Percentiles rank a stretch among this genome's conserved stretches.
Conservation (phyloP, 768 basidiomycete genomes). For the Boletellus sp. region DNA sequence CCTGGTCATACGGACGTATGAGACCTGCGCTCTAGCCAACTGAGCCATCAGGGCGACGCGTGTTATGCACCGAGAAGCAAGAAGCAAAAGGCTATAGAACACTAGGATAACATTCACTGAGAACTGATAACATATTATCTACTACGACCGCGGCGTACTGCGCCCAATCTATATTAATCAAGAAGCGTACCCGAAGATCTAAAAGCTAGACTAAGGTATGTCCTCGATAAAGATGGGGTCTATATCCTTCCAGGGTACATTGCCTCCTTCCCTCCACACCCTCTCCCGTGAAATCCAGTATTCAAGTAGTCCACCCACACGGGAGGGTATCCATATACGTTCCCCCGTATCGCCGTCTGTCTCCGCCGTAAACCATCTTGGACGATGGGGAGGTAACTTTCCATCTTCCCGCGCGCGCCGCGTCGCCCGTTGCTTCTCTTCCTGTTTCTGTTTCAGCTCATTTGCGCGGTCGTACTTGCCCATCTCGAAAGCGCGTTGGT, state of each 20-base stretch:
- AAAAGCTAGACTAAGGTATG: slow-evolving; percentile 10
- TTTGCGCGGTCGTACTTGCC: slow-evolving; percentile 85
- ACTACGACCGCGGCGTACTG: too few relatives aligned
- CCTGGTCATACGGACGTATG: slow-evolving; percentile 39
- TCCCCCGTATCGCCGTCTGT: slow-evolving; percentile 89
- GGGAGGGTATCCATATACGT: slow-evolving; percentile 75
- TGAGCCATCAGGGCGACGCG: slow-evolving; percentile 46
- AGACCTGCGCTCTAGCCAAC: slow-evolving; percentile 56
- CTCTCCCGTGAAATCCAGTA: slow-evolving; percentile 83
- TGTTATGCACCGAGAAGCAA: too few relatives aligned
- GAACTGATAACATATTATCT: too few relatives aligned
- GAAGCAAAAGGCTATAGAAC: too few relatives aligned
- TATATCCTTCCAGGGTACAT: slow-evolving; percentile 57
- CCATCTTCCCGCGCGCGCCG: slow-evolving; percentile 76
- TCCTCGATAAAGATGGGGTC: slow-evolving; percentile 82
- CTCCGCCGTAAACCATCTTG: slow-evolving; percentile 84
- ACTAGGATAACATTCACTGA: too few relatives aligned
- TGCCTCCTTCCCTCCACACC: slow-evolving; percentile 45
- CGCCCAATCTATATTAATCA: too few relatives aligned
- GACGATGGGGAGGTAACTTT: slow-evolving; percentile 60
- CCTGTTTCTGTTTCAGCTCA: slow-evolving; percentile 71
- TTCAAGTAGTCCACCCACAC: slow-evolving; percentile 52
- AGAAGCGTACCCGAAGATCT: background rate
- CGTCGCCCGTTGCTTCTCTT: slow-evolving; percentile 74
- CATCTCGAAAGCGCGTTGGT: slow-evolving; percentile 91